Evolutionary conservation across 1,284 basidiomycete species (phyloP).

Genomic region (Paramarasmius palmivorus): DNA sequence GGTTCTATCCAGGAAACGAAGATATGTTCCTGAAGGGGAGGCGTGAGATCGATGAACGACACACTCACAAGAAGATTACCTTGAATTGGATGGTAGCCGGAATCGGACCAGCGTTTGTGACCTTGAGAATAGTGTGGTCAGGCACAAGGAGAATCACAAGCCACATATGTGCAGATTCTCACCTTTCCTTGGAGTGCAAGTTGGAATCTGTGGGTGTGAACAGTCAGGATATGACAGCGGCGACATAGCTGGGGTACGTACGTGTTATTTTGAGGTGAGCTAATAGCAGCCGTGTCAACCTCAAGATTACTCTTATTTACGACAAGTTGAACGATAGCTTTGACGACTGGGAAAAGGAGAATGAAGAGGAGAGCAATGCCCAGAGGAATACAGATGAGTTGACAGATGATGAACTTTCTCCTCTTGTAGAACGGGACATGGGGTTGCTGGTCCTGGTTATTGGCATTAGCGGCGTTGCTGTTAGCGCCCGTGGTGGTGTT

Average conservation of each 20-base stretch:
- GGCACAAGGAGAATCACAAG: slow-evolving; percentile 22
- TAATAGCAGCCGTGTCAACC: slow-evolving; percentile 51
- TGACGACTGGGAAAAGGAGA: slow-evolving; percentile 62
- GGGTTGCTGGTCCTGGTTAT: slow-evolving; percentile 20
- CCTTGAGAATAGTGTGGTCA: slow-evolving; percentile 32
- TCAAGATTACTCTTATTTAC: slow-evolving; percentile 55
- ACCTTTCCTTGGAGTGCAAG: slow-evolving; percentile 51
- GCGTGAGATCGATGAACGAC: too few relatives aligned
- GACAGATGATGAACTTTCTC: slow-evolving; percentile 39
- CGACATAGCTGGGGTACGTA: slow-evolving; percentile 30
- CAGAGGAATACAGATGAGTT: slow-evolving; percentile 52
- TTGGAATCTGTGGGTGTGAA: slow-evolving; percentile 39
- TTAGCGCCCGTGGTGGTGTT: slow-evolving; percentile 9
- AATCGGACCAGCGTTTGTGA: slow-evolving; percentile 62
- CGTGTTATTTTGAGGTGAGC: slow-evolving; percentile 52
- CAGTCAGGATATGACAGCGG: slow-evolving; percentile 3
- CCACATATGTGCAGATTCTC: slow-evolving; percentile 11
- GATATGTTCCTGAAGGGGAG: too few relatives aligned
- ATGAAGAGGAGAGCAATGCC: slow-evolving; percentile 65
- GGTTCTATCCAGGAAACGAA: slow-evolving; percentile 57
- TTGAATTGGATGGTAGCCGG: slow-evolving; percentile 59
- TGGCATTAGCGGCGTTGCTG: slow-evolving; percentile 16
- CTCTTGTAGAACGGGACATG: slow-evolving; percentile 35
- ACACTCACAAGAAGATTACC: too few relatives aligned
- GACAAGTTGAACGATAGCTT: slow-evolving; percentile 62